A percentile compares a stretch with the other conserved stretches of the same genome.
These are phyloP conservation scores for Ophiostoma australiae DNA, from an alignment of 2,329 filamentous ascomycete genomes.

Conservation along the genomic window DNA sequence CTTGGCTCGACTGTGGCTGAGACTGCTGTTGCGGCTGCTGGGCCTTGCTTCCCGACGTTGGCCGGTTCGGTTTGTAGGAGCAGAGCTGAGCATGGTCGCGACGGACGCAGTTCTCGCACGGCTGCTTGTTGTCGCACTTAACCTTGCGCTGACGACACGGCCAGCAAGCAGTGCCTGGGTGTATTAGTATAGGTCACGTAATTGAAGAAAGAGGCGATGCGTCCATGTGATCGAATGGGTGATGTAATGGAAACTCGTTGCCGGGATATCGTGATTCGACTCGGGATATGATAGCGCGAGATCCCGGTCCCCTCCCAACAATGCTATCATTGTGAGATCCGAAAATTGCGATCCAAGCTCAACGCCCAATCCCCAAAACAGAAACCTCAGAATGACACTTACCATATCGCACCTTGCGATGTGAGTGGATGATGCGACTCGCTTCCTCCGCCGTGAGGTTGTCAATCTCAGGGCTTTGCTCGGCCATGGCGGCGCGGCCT, in stretches of 20 bases:
- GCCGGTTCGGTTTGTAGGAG: constrained; percentile 61
- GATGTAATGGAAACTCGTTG: not conserved
- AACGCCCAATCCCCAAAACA: not conserved
- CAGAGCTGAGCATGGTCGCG: constrained; percentile 60
- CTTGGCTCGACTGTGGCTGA: constrained; percentile 29
- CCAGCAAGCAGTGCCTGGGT: constrained; percentile 58
- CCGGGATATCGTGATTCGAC: not conserved
- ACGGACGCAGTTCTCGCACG: constrained; percentile 64
- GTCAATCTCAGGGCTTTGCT: constrained; percentile 46
- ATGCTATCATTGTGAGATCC: not conserved
- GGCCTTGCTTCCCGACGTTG: constrained; percentile 27
- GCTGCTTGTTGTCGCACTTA: constrained; percentile 64
- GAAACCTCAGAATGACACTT: constrained; percentile 33
- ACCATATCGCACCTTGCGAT: constrained; percentile 66
- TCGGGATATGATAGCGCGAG: constrained; percentile 5
- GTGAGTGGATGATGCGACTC: constrained; percentile 63
- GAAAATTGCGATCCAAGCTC: not conserved
- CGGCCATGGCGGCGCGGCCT: constrained; percentile 38
- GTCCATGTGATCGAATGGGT: not conserved
- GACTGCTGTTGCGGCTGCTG: not conserved
- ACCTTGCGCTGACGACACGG: constrained; percentile 64
- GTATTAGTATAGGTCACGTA: constrained; percentile 15
- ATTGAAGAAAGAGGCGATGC: not conserved
- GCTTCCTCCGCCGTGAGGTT: constrained; percentile 61
- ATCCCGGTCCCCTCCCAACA: not conserved